Evolutionary conservation across 2,329 filamentous ascomycete species (phyloP).

Genomic region (Rhynchosporium agropyri): DNA sequence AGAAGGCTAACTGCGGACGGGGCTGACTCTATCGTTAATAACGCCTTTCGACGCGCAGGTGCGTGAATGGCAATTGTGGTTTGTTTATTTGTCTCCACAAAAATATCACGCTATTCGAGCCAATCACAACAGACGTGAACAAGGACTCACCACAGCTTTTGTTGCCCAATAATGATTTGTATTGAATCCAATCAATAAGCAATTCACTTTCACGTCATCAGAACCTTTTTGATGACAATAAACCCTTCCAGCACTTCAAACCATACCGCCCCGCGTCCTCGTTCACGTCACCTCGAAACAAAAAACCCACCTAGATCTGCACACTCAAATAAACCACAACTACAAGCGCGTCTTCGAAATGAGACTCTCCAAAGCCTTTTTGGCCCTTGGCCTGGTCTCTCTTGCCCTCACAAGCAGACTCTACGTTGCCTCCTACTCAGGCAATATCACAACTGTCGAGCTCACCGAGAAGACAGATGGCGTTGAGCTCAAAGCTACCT

Average conservation of each 20-base stretch:
- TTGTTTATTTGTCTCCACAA: too few relatives aligned
- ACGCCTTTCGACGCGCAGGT: too few relatives aligned
- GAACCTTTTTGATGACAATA: neutral
- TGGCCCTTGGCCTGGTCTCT: neutral
- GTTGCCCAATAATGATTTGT: too few relatives aligned
- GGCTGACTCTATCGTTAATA: too few relatives aligned
- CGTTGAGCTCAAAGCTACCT: constrained; percentile 3
- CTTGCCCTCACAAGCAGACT: constrained; percentile 26
- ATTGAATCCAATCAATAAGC: too few relatives aligned
- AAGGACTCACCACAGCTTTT: too few relatives aligned
- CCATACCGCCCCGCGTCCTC: too few relatives aligned
- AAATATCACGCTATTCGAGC: too few relatives aligned
- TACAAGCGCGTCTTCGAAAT: neutral
- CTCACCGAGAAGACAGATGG: constrained; percentile 30
- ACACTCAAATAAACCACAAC: neutral
- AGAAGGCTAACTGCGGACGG: too few relatives aligned
- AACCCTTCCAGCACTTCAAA: too few relatives aligned
- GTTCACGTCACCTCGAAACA: neutral
- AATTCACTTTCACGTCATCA: neutral
- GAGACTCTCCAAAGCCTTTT: neutral
- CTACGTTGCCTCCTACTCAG: constrained; percentile 43
- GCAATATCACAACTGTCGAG: constrained; percentile 38
- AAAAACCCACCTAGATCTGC: neutral
- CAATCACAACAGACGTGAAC: too few relatives aligned
- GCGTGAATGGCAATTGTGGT: too few relatives aligned